A percentile compares a stretch with the other conserved stretches of the same genome.
Evolutionary conservation across 352 stramenopile genomes (phyloP).

Genomic region (Globisporangium spiculum): DNA sequence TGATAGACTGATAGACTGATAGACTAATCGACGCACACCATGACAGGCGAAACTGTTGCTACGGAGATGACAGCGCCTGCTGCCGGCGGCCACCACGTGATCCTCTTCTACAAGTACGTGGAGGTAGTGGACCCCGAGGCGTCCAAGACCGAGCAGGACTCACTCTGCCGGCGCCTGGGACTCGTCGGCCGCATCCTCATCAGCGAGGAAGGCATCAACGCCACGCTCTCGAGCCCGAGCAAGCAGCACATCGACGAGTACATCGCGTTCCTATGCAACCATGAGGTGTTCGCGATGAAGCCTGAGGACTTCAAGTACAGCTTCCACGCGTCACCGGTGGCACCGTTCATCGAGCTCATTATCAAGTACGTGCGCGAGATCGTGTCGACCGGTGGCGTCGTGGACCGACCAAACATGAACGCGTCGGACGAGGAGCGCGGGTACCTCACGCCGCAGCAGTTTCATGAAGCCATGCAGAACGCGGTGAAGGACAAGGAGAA

Average conservation of each 20-base stretch:
- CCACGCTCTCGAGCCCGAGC: constrained; percentile 57
- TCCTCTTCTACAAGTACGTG: constrained; percentile 83
- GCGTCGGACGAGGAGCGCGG: constrained; percentile 54
- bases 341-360: constrained; percentile 61
- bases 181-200: constrained; percentile 74
- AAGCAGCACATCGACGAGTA: constrained; percentile 58
- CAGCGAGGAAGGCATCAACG: constrained; percentile 83
- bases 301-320: constrained; percentile 78
- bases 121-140: constrained; percentile 35
- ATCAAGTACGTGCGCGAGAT: constrained; percentile 82
- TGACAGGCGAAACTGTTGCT: background rate
- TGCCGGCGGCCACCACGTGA: constrained; percentile 36
- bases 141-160: constrained; percentile 45
- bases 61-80: background rate
- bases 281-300: constrained; percentile 51
- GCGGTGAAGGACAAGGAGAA: constrained; percentile 40
- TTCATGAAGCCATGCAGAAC: constrained; percentile 59
- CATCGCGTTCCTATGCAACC: constrained; percentile 47
- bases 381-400: constrained; percentile 54
- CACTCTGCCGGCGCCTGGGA: constrained; percentile 47
- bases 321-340: constrained; percentile 29
- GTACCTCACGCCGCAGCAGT: constrained; percentile 76
- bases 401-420: constrained; percentile 50
- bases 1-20: background rate
- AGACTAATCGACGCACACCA: background rate